Conservation (phyloP, 306 rosid genomes). For the Quercus wislizeni region DNA sequence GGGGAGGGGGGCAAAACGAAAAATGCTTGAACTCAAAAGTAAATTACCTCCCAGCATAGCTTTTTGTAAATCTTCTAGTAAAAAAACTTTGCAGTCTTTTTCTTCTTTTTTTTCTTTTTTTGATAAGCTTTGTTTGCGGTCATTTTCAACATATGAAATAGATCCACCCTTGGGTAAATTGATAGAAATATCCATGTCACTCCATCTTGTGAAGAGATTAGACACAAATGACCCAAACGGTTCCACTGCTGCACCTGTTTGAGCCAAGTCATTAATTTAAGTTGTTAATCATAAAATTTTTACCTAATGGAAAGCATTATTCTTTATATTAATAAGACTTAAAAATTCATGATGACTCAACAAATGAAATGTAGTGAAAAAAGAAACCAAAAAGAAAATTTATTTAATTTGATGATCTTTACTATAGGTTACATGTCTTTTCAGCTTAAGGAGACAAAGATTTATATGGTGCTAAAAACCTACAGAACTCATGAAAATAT, state of each 20-base stretch:
- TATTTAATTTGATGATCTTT: constrained; percentile 12
- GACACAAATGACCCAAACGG: constrained; percentile 91
- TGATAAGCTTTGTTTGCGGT: constrained; percentile 39
- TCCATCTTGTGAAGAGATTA: constrained; percentile 68
- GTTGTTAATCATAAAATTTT: constrained; percentile 17
- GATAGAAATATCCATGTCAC: constrained; percentile 85
- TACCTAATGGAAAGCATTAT: constrained; percentile 6
- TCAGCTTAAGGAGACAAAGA: not conserved
- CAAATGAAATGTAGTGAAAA: not conserved
- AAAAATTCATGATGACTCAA: not conserved
- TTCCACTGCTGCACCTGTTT: constrained; percentile 86
- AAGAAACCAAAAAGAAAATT: constrained; percentile 6
- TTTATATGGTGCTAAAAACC: not conserved
- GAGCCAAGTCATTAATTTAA: constrained; percentile 24
- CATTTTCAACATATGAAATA: constrained; percentile 42
- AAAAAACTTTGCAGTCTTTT: too few species aligned
- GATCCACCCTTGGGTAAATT: constrained; percentile 47
- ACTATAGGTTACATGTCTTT: not conserved
- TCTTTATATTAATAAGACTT: constrained; percentile 2
- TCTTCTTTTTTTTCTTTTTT: too few species aligned
- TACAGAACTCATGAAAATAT: constrained; percentile 3
- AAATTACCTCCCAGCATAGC: constrained; percentile 59
- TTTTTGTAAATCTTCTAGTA: constrained; percentile 39
- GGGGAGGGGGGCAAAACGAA: not conserved
- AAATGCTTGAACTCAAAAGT: constrained; percentile 20